Conservation (phyloP, 2,329 filamentous ascomycete genomes). For the Fusarium penzigii region DNA sequence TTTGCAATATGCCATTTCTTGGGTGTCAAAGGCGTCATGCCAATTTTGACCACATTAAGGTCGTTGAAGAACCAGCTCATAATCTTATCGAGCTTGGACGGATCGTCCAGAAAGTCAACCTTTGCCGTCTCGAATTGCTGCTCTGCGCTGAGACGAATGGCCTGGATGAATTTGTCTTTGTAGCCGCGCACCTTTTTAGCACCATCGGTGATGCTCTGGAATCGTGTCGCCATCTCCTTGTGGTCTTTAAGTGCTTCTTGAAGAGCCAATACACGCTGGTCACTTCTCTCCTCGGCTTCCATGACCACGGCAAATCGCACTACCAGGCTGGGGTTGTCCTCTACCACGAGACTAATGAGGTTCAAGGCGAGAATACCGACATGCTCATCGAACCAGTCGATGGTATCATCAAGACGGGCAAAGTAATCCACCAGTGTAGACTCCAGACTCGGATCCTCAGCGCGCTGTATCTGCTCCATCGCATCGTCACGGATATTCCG, state of each 20-base stretch:
- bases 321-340: slow-evolving; percentile 85
- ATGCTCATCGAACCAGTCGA: slow-evolving; percentile 96
- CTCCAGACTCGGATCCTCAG: slow-evolving; percentile 72
- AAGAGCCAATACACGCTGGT: slow-evolving; percentile 84
- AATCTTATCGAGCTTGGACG: slow-evolving; percentile 79
- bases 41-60: slow-evolving; percentile 88
- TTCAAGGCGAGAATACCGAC: slow-evolving; percentile 87
- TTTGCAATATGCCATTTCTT: slow-evolving; percentile 96
- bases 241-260: slow-evolving; percentile 96
- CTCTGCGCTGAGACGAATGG: slow-evolving; percentile 72
- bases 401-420: slow-evolving; percentile 77
- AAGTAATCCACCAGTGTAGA: slow-evolving; percentile 90
- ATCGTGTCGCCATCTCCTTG: slow-evolving; percentile 87
- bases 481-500: slow-evolving; percentile 94
- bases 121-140: slow-evolving; percentile 72
- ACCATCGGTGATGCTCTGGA: slow-evolving; percentile 93
- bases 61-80: slow-evolving; percentile 99
- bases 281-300: slow-evolving; percentile 94
- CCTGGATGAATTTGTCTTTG: slow-evolving; percentile 90
- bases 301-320: slow-evolving; percentile 91
- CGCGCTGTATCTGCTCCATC: slow-evolving; percentile 89
- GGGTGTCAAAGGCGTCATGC: slow-evolving; percentile 89
- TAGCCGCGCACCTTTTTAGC: slow-evolving; percentile 92
- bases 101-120: slow-evolving; percentile 79
- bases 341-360: slow-evolving; percentile 81